Base-by-base conservation (phyloP, 352 stramenopile species). In the Globisporangium perplexum region DNA sequence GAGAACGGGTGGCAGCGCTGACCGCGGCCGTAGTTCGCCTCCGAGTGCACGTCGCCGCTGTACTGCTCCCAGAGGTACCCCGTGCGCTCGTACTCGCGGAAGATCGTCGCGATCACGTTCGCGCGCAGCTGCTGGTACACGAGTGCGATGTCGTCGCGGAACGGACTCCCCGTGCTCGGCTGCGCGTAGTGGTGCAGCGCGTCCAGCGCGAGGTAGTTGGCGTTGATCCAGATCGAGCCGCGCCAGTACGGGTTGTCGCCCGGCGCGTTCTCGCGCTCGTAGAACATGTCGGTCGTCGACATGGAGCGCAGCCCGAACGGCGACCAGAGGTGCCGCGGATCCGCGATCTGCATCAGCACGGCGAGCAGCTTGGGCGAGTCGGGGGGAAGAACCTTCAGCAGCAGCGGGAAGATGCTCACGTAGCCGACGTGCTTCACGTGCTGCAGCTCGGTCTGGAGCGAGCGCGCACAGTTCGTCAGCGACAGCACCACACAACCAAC, bases 1-100 rank as follows among this genome's bases (percentile, higher is more conserved):
- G 88, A 94, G 60, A 98, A 98, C 43, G 92, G 93, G 56, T 98
- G 90, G 45, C 83, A 90, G 12, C 93, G 73, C 54, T 92, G 84
- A 7, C 93, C 93, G n/a, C 71, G 63, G 1, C 93, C 93, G 48
- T 87, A 88, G 17, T 66, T 54, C 35, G 66, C 28, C 26, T 43
- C 53, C 3, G 59, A 60, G 41, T 76, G 49, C 24, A 81, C 73
- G 36, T 89, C 64, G 30, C 90, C 88, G 50, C 88, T 93, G 69
- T 98, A 98, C 66, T 98, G 90, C 68, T 98, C 93, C 87, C 91
- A 98, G 7, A 98, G 70, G 60, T 90, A 97, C 33, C 92, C 90
- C 10, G 85, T 97, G 7, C 74, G 68, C 59, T 93, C 66, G 63
- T 91, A 97, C 62, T 97, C 83, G 24, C 65, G 35, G 44, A 78